phyloP scores from a whole-genome alignment of 768 basidiomycete genomes.

The Coprinopsis cinerea region DNA sequence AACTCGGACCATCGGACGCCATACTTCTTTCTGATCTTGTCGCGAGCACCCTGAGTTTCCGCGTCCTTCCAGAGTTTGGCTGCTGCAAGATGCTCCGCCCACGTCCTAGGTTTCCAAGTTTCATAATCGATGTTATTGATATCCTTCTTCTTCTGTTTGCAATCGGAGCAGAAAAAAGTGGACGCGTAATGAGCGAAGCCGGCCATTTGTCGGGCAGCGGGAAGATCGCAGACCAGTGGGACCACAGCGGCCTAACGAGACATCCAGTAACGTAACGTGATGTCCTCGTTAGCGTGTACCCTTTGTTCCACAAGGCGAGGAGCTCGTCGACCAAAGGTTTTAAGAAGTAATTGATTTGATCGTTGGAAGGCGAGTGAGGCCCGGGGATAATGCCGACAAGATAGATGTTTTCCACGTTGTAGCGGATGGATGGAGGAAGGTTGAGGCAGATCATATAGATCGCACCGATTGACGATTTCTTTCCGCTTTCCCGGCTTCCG shows the following conservation, averaged over 20 bases:
- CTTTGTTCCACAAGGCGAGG: conserved; percentile 20
- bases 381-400: conserved; percentile 17
- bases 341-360: conserved; percentile 29
- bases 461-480: conserved; percentile 15
- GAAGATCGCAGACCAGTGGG: conserved; percentile 27
- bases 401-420: conserved; percentile 17
- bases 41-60: conserved; percentile 2
- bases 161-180: conserved; percentile 11
- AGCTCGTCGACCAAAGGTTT: conserved; percentile 29
- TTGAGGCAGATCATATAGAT: conserved; percentile 27
- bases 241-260: conserved; percentile 20
- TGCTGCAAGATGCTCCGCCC: background rate
- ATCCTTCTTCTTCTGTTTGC: background rate
- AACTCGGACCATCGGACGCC: conserved; percentile 15
- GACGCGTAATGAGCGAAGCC: conserved; percentile 16
- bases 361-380: conserved; percentile 19
- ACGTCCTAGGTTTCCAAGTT: background rate
- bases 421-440: conserved; percentile 22
- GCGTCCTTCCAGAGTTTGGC: conserved; percentile 8
- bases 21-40: conserved; percentile 13
- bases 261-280: conserved; percentile 13
- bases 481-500: conserved; percentile 19
- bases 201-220: conserved; percentile 20
- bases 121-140: conserved; percentile 2
- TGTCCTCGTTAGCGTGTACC: conserved; percentile 20